phyloP scores from a whole-genome alignment of 2,329 filamentous ascomycete genomes.

The Ophiostoma quercus region DNA sequence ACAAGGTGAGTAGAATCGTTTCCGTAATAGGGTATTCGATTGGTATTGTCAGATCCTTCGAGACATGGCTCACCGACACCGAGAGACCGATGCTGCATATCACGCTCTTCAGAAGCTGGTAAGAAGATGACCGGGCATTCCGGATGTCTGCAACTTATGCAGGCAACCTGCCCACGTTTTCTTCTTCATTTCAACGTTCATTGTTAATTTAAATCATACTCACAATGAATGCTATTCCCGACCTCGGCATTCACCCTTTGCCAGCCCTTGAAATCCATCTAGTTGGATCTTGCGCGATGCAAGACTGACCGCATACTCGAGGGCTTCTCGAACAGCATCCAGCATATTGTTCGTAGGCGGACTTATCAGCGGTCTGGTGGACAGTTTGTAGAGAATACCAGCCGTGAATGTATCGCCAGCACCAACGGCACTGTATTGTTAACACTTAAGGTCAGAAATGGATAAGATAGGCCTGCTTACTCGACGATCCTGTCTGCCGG shows the following conservation, averaged over 20 bases:
- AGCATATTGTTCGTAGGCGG: not conserved
- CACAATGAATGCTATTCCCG: not conserved
- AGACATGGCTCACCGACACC: not conserved
- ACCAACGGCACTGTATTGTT: constrained; percentile 54
- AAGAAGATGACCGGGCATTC: not conserved
- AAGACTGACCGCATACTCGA: constrained; percentile 59
- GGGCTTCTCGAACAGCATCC: constrained; percentile 34
- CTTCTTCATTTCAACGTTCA: too few species aligned
- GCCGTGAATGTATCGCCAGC: constrained; percentile 73
- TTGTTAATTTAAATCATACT: not conserved
- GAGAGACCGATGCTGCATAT: not conserved
- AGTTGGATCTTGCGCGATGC: constrained; percentile 63
- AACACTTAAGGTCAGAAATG: not conserved
- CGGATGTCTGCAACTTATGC: not conserved
- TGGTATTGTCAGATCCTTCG: not conserved
- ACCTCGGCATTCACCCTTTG: not conserved
- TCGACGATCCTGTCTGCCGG: constrained; percentile 49
- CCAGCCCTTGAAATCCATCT: constrained; percentile 57
- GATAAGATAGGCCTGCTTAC: constrained; percentile 36
- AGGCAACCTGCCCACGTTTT: not conserved
- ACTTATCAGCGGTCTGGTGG: constrained; percentile 46
- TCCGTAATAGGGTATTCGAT: not conserved
- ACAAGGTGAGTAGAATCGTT: not conserved
- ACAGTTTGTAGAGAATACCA: constrained; percentile 60
- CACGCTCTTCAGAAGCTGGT: not conserved